Evolutionary conservation across 345 rosid species (phyloP), one percentile per base, ranked within the genome.

Genomic region (Ailanthus altissimus): DNA sequence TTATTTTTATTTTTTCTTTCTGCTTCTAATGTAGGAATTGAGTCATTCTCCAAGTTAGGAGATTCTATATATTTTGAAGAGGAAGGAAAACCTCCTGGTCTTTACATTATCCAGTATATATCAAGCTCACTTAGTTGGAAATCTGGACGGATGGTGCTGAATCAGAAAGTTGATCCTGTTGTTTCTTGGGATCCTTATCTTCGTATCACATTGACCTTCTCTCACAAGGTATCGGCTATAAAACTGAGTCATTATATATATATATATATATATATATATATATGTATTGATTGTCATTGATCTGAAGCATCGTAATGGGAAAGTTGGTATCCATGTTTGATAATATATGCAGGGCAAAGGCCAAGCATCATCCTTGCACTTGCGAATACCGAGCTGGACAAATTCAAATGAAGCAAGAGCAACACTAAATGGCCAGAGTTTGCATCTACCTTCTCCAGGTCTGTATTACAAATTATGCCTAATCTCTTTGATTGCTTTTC

Each of bases 61-160:
- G 99, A 93, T 85, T 96, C 98, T 49, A 92, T 96, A 61, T 96
- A 93, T 60, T 96, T 93, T 74, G 92, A 93, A 86, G 90, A 92
- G 84, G 87, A 83, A 83, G 94, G 92, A 26, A 78, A 76, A 8
- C 66, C 59, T 81, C 94, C 93, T 40, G 83, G 85, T 67, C 92
- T 96, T 75, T 96, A 91, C 79, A 81, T 96, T 76, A 90, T 83
- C 45, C 98, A 96, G 73, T 93, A 89, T 47, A 84, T 93, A 81
- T 88, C 99, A 72, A 96, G 97, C 83, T 78, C 88, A 56, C 81
- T 93, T 25, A 77, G 89, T 28, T 96, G 98, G 99, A 82, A 87
- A 81, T 82, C 91, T n/a, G 89, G 92, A 81, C 83, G 88, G 71
- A 54, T 87, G 77, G 59, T 61, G 38, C 46, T 96, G 46, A 81